Conservation (phyloP, 2,329 filamentous ascomycete species). For the Talaromyces sp. region DNA sequence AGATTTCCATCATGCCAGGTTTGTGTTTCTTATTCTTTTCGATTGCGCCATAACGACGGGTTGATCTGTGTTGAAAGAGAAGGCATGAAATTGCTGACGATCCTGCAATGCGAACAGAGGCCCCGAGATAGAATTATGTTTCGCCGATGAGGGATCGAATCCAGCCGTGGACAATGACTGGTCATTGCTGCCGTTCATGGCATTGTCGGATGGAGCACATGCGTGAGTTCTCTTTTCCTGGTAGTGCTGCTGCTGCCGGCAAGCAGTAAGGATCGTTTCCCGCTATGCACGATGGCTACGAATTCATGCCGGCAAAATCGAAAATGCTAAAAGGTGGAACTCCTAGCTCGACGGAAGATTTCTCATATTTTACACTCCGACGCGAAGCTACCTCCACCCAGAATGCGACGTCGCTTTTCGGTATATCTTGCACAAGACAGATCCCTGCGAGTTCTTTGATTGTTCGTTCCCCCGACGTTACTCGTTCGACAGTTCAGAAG, state of each 20-base stretch:
- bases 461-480: conserved; percentile 81
- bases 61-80: background rate
- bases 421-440: conserved; percentile 92
- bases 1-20: conserved; percentile 74
- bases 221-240: conserved; percentile 57
- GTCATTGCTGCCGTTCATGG: conserved; percentile 92
- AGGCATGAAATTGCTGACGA: background rate
- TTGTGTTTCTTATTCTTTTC: conserved; percentile 21
- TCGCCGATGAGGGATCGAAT: conserved; percentile 73
- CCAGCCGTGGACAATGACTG: conserved; percentile 83
- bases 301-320: no score
- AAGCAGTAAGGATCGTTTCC: background rate
- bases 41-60: background rate
- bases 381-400: conserved; percentile 45
- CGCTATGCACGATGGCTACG: no score
- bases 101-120: conserved; percentile 51
- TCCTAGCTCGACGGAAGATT: conserved; percentile 79
- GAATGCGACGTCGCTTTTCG: conserved; percentile 76
- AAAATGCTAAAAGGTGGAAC: background rate
- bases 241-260: background rate
- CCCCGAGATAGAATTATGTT: conserved; percentile 91
- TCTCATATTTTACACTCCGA: conserved; percentile 94
- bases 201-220: conserved; percentile 91
- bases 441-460: conserved; percentile 75
- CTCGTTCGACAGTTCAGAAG: conserved; percentile 96